A percentile compares a stretch with the other conserved stretches of the same genome.
Conservation (phyloP, 257 asterid species). For the Mitragyna speciosa region DNA sequence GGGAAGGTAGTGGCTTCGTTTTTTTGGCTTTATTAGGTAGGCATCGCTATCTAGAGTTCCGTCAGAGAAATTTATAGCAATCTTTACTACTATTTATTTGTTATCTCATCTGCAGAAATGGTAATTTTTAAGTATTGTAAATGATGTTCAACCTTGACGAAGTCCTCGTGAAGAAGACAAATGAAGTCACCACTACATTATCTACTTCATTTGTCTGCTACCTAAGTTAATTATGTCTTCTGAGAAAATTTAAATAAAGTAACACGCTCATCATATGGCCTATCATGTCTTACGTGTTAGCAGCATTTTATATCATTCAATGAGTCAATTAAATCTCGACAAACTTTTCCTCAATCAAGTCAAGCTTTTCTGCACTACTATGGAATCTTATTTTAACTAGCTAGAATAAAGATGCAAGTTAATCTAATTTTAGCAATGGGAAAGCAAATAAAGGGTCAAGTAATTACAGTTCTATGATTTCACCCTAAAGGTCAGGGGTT, state of each 20-base stretch:
- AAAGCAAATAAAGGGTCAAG: too few relatives aligned
- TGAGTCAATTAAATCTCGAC: too few relatives aligned
- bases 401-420: too few relatives aligned
- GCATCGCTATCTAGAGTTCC: slow-evolving; percentile 11
- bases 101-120: neutral
- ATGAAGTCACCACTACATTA: neutral
- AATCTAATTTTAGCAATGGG: too few relatives aligned
- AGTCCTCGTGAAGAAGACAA: neutral
- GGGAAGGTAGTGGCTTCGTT: neutral
- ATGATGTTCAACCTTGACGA: neutral
- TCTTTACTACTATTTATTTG: neutral
- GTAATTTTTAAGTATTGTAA: neutral
- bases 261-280: neutral
- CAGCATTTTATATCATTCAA: too few relatives aligned
- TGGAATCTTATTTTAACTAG: too few relatives aligned
- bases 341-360: too few relatives aligned
- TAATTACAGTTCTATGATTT: too few relatives aligned
- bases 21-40: neutral
- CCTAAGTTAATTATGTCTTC: neutral
- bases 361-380: too few relatives aligned
- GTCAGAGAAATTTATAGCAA: neutral
- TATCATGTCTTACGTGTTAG: neutral
- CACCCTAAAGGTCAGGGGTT: too few relatives aligned
- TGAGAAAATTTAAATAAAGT: neutral
- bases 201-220: neutral